Evolutionary conservation across 164 flowering plant species (phyloP), one percentile per base, ranked within the genome.

Genomic region (Macadamia tetraphylla): DNA sequence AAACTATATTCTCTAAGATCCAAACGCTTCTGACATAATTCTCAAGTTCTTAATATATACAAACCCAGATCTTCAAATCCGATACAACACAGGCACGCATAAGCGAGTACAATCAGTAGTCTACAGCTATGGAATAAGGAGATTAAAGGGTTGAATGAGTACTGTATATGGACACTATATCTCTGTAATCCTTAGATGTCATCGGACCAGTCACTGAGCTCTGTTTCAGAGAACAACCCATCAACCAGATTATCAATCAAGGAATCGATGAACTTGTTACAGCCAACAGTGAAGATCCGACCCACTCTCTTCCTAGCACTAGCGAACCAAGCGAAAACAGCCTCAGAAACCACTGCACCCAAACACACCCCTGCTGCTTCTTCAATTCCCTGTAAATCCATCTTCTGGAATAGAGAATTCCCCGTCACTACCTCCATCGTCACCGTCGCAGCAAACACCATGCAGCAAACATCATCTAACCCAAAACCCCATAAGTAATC

Each of bases 221-320:
- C 91, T 11, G 60, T 58, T 51, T 88, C 97, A 48, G 84, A 91
- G 74, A 93, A 93, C 72, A 93, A 66, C 10, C 98, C 96, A 65
- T 93, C 97, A 10, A 93, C 74, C 23, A 93, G 79, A 62, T 87
- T 83, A 65, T 93, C 97, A 52, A 93, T 85, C 12, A 93, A 78
- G 12, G 94, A 80, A 65, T 91, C 97, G 14, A 93, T 86, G 68
- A 93, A 88, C 0, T 87, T 31, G 78, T 86, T 91, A 78, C 92
- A 90, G 6, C 85, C 65, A 57, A 83, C 11, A 10, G 80, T 80
- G 79, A 93, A 85, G 57, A 93, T 84, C 11, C 81, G 75, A 17
- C 89, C 96, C 0, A 93, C 96, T 60, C 79, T 79, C 61, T 58
- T 83, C 15, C 96, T 73, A 15, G 84, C 81, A 52, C 85, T 86